Evolutionary conservation across 176 grass and related monocot genomes (phyloP).

Genomic region (Otatea glauca): DNA sequence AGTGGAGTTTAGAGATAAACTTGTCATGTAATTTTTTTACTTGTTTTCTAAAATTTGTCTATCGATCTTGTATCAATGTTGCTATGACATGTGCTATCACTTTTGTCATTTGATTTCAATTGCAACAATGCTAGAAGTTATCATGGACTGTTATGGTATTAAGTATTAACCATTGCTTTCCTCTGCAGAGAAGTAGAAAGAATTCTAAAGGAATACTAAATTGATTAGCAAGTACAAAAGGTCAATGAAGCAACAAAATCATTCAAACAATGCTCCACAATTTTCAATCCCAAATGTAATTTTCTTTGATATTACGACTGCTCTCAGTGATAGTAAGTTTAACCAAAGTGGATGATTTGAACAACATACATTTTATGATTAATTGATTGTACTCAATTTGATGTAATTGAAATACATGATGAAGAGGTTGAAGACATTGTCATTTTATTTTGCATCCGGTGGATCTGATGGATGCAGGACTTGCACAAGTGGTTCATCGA

Average conservation of each 20-base stretch:
- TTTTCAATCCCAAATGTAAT: conserved; percentile 56
- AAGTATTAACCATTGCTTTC: conserved; percentile 13
- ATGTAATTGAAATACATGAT: no score
- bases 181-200: conserved; percentile 78
- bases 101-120: background rate
- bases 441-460: no score
- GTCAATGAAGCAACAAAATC: conserved; percentile 55
- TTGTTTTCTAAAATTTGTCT: background rate
- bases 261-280: conserved; percentile 33
- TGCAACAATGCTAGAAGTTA: background rate
- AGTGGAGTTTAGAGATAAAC: background rate
- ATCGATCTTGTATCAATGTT: background rate
- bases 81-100: background rate
- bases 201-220: conserved; percentile 89
- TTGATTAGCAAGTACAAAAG: conserved; percentile 75
- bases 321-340: no score
- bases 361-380: no score
- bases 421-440: no score
- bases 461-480: no score
- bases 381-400: no score
- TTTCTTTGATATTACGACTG: no score
- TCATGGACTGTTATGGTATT: conserved; percentile 2
- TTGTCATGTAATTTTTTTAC: background rate
- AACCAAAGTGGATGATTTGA: no score
- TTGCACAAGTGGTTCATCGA: no score